Evolutionary conservation across 805 yeast genomes (phyloP), one percentile per base, ranked within the genome.

Genomic region (Lachancea dasiensis): DNA sequence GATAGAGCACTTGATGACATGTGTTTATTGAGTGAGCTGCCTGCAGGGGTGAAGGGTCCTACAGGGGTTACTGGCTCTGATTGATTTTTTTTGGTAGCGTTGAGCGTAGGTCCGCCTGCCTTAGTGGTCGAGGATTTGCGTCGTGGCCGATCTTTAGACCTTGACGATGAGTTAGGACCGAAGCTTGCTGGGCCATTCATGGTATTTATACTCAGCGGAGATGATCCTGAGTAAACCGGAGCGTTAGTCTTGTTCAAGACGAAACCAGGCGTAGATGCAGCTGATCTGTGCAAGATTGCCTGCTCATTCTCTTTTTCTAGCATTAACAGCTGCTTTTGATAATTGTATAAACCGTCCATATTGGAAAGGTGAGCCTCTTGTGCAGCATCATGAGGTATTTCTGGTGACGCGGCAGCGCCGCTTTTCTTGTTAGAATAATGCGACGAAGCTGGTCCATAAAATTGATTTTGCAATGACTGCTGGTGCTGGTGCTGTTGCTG

Each of bases 241-340:
- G 35, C 24, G 14, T 13, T 31, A 11, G 27, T 23, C 24, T 39
- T 34, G 23, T 25, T 34, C 35, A 27, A 13, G n/a, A 27, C 17
- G n/a, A 45, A n/a, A 20, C 49, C 28, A n/a, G 51, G 32, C 21
- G 46, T 33, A 15, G 39, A 27, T 5, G 45, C 52, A 18, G 53
- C 45, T 21, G 53, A 41, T 28, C 52, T 37, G 10, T 48, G 35
- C 14, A 55, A 38, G 15, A 52, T 41, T 14, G 46, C 44, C 24
- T 44, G 77, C 54, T 81, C 79, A 58, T 82, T 85, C 55, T 83
- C 89, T 46, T 75, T 75, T 51, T 85, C 95, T 52, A 86, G 63
- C 38, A 81, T 56, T 72, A 82, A 73, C 47, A 84, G 64, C 58
- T 84, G 90, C 68, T 76, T 78, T 57, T 85, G 94, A 58, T 86